Evolutionary conservation across 441 rosid species (phyloP).

Genomic region (Raphanus hybrid): DNA sequence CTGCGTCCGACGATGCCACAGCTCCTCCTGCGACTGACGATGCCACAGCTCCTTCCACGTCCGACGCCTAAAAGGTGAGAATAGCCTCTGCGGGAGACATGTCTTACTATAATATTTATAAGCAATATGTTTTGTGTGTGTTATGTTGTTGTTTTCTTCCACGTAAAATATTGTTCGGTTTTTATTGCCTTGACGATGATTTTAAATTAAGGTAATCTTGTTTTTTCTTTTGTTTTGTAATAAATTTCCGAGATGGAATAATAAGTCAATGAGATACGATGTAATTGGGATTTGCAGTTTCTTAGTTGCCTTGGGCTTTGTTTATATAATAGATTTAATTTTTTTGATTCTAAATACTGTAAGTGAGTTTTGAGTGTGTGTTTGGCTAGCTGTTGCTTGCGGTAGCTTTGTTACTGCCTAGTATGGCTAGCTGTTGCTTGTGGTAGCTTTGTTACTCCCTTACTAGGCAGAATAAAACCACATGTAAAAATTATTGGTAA

Average conservation of each 20-base stretch:
- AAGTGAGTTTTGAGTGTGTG: too few relatives aligned
- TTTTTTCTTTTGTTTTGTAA: background rate
- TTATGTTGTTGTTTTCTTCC: slow-evolving; percentile 14
- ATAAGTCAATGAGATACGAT: slow-evolving; percentile 13
- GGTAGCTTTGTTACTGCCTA: too few relatives aligned
- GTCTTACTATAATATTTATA: slow-evolving; percentile 5
- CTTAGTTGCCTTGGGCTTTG: background rate
- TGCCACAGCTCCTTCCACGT: slow-evolving; percentile 19
- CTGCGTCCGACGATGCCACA: slow-evolving; percentile 28
- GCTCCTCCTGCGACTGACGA: slow-evolving; percentile 9
- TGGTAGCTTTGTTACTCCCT: too few relatives aligned
- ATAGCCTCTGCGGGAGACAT: slow-evolving; percentile 13
- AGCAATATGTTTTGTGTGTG: slow-evolving; percentile 20
- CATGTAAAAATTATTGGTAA: too few relatives aligned
- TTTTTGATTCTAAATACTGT: too few relatives aligned
- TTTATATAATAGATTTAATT: background rate
- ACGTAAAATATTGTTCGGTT: slow-evolving; percentile 8
- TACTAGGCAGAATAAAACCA: too few relatives aligned
- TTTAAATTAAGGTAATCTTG: slow-evolving; percentile 3
- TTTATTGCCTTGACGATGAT: slow-evolving; percentile 10
- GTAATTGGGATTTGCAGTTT: slow-evolving; percentile 6
- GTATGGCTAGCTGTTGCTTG: too few relatives aligned
- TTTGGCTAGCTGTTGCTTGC: too few relatives aligned
- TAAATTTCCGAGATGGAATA: slow-evolving; percentile 14
- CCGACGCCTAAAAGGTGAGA: slow-evolving; percentile 19